Evolutionary conservation across 2,329 filamentous ascomycete genomes (phyloP), one percentile per base, ranked within the genome.

Genomic region (Pleoardoris graminearum): DNA sequence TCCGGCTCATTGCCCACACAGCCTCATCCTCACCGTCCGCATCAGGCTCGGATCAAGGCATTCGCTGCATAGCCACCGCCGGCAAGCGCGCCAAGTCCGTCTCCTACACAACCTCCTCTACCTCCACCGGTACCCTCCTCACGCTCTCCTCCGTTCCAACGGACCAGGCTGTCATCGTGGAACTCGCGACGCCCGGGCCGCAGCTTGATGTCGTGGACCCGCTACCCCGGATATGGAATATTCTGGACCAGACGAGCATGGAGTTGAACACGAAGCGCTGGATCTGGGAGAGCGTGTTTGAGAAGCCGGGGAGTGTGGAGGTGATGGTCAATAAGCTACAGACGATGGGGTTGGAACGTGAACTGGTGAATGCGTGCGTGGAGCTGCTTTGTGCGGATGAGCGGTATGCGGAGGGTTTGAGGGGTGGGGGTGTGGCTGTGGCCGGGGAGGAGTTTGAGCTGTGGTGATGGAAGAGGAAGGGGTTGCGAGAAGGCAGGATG

Each of bases 201-300:
- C 67, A 71, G 42, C 62, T 75, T 17, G 66, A 72, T 35, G 49
- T 74, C 6, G 11, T 72, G 7, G 67, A 73, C 37, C 68, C 70
- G 1, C 61, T 60, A 4, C 62, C 65, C 7, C 53, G 47, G 25
- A 63, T 69, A 45, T 70, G 62, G 58, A 53, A 61, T 10, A 65
- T 73, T 1, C 49, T 73, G 3, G 64, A 68, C 17, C 62, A 65
- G 22, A 57, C 63, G 6, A 63, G 61, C 54, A 66, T 70, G 35
- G 58, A 58, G 17, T 59, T 69, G 53, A 67, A 73, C 49, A 51
- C 53, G 27, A 74, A 75, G 51, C 62, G 68, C 57, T 62, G 64
- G 37, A 61, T 70, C 11, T 73, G 44, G 44, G 33, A 47, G 8
- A 37, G 22, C 16, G 44, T 47, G 22, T 47, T 47, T 29, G 44